These are phyloP conservation scores for Plasmodium gaboni DNA, from an alignment of 169 alveolate genomes.

Conservation along the genomic window DNA sequence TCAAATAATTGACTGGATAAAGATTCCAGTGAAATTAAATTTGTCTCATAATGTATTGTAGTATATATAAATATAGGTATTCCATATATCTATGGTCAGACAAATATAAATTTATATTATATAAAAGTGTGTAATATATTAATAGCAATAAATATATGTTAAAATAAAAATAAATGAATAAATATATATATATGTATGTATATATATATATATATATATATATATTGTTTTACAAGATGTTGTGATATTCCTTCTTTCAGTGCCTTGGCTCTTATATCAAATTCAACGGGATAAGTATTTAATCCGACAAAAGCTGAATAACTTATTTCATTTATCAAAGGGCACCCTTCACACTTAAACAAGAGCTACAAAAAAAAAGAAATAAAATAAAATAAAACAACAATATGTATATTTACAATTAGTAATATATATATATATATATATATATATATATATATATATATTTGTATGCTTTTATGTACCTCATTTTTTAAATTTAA, in stretches of 20 bases:
- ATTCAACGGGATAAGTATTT: constrained; percentile 25
- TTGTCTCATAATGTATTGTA: constrained; percentile 2
- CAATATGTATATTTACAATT: background rate
- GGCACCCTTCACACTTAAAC: constrained; percentile 50
- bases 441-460: background rate
- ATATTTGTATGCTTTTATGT: background rate
- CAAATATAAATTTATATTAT: constrained; percentile 8
- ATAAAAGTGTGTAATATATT: background rate
- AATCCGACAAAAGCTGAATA: constrained; percentile 23
- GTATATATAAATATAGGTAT: constrained; percentile 57
- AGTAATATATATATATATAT: too few species aligned
- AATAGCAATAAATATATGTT: background rate
- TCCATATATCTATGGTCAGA: constrained; percentile 47
- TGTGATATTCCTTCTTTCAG: constrained; percentile 70
- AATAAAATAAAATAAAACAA: too few species aligned
- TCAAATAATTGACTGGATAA: constrained; percentile 45
- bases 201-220: background rate
- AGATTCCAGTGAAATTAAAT: constrained; percentile 51
- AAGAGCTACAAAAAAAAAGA: constrained; percentile 10
- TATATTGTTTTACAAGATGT: constrained; percentile 45
- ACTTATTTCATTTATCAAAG: constrained; percentile 44
- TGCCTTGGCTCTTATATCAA: constrained; percentile 71
- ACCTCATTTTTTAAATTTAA: constrained; percentile 57
- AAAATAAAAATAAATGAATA: background rate
- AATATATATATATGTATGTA: background rate